Base-by-base conservation (phyloP, 768 basidiomycete genomes). In the Suillus decipiens region DNA sequence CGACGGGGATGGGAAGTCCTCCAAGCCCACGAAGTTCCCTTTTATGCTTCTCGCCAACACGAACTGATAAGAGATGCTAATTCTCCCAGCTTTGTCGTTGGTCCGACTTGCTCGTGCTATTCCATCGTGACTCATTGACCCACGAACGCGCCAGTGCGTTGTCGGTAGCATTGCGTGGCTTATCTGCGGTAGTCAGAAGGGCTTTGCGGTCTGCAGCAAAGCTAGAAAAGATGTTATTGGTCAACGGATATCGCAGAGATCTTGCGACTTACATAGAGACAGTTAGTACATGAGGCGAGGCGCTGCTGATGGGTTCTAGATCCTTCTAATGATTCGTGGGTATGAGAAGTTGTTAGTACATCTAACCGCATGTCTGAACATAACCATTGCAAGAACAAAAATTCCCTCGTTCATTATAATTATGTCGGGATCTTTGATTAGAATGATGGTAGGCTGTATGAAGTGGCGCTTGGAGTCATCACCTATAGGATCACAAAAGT, bases 71-170 rank as follows among this genome's bases (percentile, higher is more conserved):
- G 86, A 89, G 70, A 90, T 85, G 58, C 76, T 80, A 65, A 93
- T 86, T 65, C 92, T 93, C 31, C 91, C 97, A 1, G 96, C 95
- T 79, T 99, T 99, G 77, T 99, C 97, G 81, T 99, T 99, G 66
- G 96, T 99, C 34, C 97, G 96, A 72, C 91, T 93, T 37, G 84
- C 92, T 43, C 96, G 87, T 2, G 88, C 93, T 34, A 97, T 97
- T 55, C 97, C 97, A 73, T 77, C 99, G 96, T 95, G 57, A 93
- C 92, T n/a, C n/a, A n/a, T n/a, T n/a, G n/a, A n/a, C n/a, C n/a
- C n/a, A n/a, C n/a, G n/a, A n/a, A n/a, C n/a, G 95, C 95, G 41
- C 95, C 95, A 1, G 96, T 99, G 96, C 88, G 75, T 98, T 99
- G 2, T 97, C 97, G 3, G 97, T 93, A 1, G 95, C 83, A 78